A percentile compares a stretch with the other conserved stretches of the same genome.
Evolutionary conservation across 257 asterid genomes (phyloP).

Genomic region (Solanum tacnaense): DNA sequence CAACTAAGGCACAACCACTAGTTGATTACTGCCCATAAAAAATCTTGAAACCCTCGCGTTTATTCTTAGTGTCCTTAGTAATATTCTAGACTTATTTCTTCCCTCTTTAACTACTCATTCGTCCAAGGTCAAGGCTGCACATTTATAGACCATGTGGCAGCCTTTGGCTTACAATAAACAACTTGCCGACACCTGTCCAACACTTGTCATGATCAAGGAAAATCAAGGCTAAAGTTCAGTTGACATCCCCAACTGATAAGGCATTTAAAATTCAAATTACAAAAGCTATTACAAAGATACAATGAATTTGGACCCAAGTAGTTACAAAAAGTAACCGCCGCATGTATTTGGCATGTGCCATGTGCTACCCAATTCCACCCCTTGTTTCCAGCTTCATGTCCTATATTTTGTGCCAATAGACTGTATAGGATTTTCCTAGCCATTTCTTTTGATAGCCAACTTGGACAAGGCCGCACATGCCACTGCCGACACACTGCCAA

Average conservation of each 20-base stretch:
- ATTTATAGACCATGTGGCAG: background rate
- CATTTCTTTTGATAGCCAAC: background rate
- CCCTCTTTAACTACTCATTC: background rate
- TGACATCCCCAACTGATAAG: background rate
- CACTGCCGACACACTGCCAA: background rate
- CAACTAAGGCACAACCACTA: background rate
- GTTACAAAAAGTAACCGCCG: background rate
- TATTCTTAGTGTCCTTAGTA: background rate
- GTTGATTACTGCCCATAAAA: background rate
- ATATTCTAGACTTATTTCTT: background rate
- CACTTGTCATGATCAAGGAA: background rate
- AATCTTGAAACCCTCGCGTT: background rate
- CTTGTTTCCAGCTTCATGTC: background rate
- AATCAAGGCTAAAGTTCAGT: background rate
- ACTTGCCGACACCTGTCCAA: background rate
- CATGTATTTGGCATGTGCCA: background rate
- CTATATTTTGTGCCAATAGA: background rate
- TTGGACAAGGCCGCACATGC: background rate
- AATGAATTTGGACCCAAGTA: background rate
- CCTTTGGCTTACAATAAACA: background rate
- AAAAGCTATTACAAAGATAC: background rate
- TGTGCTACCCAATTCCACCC: background rate
- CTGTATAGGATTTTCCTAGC: background rate
- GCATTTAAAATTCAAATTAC: background rate
- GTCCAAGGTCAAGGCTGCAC: background rate